Base-by-base conservation (phyloP, 1,139 yeast genomes). In the Pichia sp. region DNA sequence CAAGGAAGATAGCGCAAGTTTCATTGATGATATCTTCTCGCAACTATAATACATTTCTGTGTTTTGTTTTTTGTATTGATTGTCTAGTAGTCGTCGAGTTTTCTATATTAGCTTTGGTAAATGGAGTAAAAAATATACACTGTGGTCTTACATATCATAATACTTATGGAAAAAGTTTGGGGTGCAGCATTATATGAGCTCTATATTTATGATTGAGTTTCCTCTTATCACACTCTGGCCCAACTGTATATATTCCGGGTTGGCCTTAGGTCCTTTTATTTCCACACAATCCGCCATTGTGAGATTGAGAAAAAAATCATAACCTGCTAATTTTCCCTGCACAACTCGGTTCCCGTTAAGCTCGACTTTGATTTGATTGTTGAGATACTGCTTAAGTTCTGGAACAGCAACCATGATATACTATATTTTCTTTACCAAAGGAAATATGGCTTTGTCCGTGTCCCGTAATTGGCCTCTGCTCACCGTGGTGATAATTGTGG, bases 181-280 rank as follows among this genome's bases (percentile, higher is more conserved):
- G n/a, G n/a, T 6, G 14, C 14, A 40, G 36, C 17, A 42, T 34
- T 56, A 65, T 42, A 67, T 48, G 16, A 66, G 59, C 53, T 68
- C 71, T 24, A 68, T 62, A 51, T 68, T 66, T 10, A 67, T 63
- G 2, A 68, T 64, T 1, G 71, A 67, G 50, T 68, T 68, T 2
- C 72, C 72, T 49, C 72, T 63, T 7, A 68, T 54, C 45, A 68
- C 69, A 54, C 65, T 62, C 40, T 64, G 65, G 8, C 71, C 72
- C 24, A 67, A 55, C n/a, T 60, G 57, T 30, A 60, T 54, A 17
- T 50, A 54, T 14, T 58, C 57, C 14, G 53, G 53, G n/a, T 57
- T 57, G 5, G 50, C 48, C 30, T 50, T 49, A 8, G 48, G 17
- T 8, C 60, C 47, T 14, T 42, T 52, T n/a, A 60, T 46, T 52